Percentiles rank a stretch among this genome's conserved stretches.
Evolutionary conservation across 805 yeast genomes (phyloP).

Genomic region (Ascoidea tarda): DNA sequence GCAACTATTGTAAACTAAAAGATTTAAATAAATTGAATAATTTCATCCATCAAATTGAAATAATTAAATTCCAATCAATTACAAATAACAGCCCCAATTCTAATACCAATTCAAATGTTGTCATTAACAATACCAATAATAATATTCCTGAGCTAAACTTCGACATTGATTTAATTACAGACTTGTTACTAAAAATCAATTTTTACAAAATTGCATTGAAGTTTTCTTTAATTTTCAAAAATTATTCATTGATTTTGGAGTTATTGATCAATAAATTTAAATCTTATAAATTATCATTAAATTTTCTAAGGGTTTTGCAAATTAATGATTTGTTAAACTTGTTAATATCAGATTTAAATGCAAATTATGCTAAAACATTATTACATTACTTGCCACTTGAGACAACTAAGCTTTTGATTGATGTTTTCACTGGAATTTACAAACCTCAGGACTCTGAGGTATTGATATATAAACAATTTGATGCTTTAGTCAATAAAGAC

Average conservation of each 20-base stretch:
- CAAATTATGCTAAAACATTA: conserved; percentile 43
- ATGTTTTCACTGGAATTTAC: conserved; percentile 80
- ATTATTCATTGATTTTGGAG: conserved; percentile 8
- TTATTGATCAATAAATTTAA: conserved; percentile 7
- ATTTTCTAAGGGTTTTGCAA: conserved; percentile 7
- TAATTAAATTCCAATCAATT: conserved; percentile 3
- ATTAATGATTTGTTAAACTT: conserved; percentile 8
- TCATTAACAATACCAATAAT: no score
- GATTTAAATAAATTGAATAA: conserved; percentile 24
- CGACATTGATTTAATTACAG: conserved; percentile 7
- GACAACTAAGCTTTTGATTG: conserved; percentile 70
- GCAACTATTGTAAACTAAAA: conserved; percentile 43
- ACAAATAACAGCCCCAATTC: neutral
- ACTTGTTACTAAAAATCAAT: conserved; percentile 7
- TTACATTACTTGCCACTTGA: conserved; percentile 62
- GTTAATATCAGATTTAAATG: conserved; percentile 11
- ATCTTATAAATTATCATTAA: conserved; percentile 4
- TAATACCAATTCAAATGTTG: no score
- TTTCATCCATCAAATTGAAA: conserved; percentile 22
- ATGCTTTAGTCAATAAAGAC: conserved; percentile 1
- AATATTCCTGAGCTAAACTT: conserved; percentile 4
- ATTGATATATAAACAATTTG: conserved; percentile 5
- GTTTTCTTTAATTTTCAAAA: conserved; percentile 9
- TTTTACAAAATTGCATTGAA: conserved; percentile 8
- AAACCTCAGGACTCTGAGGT: conserved; percentile 22